Evolutionary conservation across 2,329 filamentous ascomycete genomes (phyloP).

Genomic region (Penicillium sp.): DNA sequence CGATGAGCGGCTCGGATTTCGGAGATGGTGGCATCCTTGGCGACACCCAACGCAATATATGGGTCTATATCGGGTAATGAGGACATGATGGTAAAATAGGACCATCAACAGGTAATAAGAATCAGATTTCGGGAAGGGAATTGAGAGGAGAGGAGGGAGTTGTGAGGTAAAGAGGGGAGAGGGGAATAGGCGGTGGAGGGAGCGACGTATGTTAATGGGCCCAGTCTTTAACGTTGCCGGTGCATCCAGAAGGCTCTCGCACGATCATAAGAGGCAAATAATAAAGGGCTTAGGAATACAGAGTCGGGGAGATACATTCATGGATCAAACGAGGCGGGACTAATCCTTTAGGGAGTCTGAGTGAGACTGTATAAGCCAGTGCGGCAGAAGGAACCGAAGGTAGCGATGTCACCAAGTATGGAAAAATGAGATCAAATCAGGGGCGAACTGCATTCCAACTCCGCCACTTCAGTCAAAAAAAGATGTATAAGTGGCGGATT

Average conservation of each 20-base stretch:
- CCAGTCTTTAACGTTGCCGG: constrained; percentile 3
- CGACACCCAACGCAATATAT: constrained; percentile 69
- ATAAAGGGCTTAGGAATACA: background rate
- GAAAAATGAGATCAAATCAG: background rate
- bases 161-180: constrained; percentile 6
- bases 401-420: background rate
- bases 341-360: background rate
- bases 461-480: background rate
- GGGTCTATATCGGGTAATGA: constrained; percentile 57
- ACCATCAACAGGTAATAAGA: constrained; percentile 6
- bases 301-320: background rate
- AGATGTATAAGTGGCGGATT: background rate
- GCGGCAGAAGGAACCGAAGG: background rate
- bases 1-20: constrained; percentile 76
- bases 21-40: constrained; percentile 62
- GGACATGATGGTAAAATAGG: constrained; percentile 20
- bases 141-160: constrained; percentile 11
- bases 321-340: background rate
- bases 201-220: constrained; percentile 12
- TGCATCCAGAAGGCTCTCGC: constrained; percentile 21
- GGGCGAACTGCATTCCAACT: background rate
- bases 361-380: background rate
- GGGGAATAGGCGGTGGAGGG: constrained; percentile 22
- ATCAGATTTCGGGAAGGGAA: constrained; percentile 8
- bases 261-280: constrained; percentile 2